Base-by-base conservation (phyloP, 345 rosid genomes). In the Garcia nutans region DNA sequence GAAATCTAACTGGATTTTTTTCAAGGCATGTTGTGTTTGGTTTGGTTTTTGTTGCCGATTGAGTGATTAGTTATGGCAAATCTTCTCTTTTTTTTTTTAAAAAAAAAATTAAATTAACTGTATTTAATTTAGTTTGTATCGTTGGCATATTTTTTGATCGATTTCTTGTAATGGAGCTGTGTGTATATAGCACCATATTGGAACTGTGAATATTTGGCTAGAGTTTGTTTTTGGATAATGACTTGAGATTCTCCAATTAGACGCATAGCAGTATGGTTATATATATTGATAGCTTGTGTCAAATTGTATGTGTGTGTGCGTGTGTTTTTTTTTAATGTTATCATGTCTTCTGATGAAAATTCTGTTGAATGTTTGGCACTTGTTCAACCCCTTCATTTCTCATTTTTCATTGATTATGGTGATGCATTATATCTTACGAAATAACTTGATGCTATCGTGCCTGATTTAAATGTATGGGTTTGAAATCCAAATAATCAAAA, bases 1-100 rank as follows among this genome's bases (percentile, higher is more conserved):
- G 73, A 49, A 10, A 85, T 65, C 52, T 41, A 42, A 41, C 12
- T 12, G 65, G 15, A 60, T 60, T 11, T 60, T 0, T 60, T 10
- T 33, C 7, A 17, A 16, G 1, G 1, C 0, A 16, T n/a, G n/a
- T 6, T 64, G 12, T 42, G 24, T 9, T 65, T n/a, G 20, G 8
- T 12, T 16, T 8, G 23, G 10, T 62, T 62, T 62, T 19, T 26
- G 16, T 63, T 63, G 50, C 0, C 10, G 12, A 15, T 0, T 41
- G 23, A 17, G 41, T 65, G 8, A 17, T 8, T 8, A 17, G 1
- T 19, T 65, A 19, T 0, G 68, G 11, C 1, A 33, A 37, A 41
- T 65, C 23, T 65, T 22, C n/a, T 65, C 17, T 33, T 64, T 31
- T 64, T 2, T 2, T 37, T 37, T 17, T 1, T 16, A 2, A 33